phyloP scores from a whole-genome alignment of 2,329 filamentous ascomycete genomes.

The Sphaceloma murrayae region DNA sequence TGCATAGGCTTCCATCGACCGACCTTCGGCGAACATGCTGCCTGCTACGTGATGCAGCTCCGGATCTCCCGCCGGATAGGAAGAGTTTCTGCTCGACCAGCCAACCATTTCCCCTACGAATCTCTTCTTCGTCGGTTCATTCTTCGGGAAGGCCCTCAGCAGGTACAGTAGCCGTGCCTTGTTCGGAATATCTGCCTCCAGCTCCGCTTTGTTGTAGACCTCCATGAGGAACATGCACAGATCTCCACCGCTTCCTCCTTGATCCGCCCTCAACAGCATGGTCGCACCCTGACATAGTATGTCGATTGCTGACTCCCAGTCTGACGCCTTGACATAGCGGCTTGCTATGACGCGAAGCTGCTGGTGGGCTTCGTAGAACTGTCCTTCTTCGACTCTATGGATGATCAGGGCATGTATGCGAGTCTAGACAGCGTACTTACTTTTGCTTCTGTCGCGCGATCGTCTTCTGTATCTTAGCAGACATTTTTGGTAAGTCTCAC shows the following conservation, averaged over 20 bases:
- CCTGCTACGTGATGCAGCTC: constrained; percentile 91
- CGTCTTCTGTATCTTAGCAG: constrained; percentile 57
- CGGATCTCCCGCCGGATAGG: constrained; percentile 82
- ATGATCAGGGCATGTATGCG: constrained; percentile 14
- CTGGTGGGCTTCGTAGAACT: constrained; percentile 97
- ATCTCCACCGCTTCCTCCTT: constrained; percentile 87
- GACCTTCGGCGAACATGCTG: constrained; percentile 72
- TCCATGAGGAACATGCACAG: constrained; percentile 79
- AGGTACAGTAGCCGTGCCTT: constrained; percentile 68
- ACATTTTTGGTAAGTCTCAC: constrained; percentile 55
- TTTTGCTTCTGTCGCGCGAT: constrained; percentile 69
- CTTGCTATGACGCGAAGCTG: constrained; percentile 92
- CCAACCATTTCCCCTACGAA: constrained; percentile 78
- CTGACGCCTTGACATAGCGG: constrained; percentile 80
- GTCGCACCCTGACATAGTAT: constrained; percentile 77
- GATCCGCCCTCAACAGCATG: constrained; percentile 80
- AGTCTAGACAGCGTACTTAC: constrained; percentile 47
- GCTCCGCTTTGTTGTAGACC: constrained; percentile 78
- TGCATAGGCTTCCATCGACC: constrained; percentile 16
- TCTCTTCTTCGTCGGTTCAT: constrained; percentile 86
- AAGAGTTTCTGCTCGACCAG: constrained; percentile 81
- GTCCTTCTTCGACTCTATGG: constrained; percentile 67
- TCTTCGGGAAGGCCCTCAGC: constrained; percentile 66
- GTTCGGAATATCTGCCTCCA: constrained; percentile 62
- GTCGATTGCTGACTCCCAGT: constrained; percentile 77